Evolutionary conservation across 352 stramenopile genomes (phyloP), one percentile per base, ranked within the genome.

Genomic region (Globisporangium cederbergense): DNA sequence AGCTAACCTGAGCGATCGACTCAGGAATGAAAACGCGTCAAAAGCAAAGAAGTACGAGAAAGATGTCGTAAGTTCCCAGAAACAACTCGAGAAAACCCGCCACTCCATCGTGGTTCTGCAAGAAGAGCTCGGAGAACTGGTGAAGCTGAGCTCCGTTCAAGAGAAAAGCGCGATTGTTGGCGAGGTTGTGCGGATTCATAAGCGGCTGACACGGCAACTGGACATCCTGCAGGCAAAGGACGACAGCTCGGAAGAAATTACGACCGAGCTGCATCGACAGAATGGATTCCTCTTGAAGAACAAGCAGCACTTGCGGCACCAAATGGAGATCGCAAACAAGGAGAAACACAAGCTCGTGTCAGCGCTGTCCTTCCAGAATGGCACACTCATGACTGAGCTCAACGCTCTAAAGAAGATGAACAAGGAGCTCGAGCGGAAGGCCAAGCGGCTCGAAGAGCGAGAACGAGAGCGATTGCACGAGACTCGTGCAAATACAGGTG

Each of bases 311-410:
- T 47, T 91, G 40, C 78, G 81, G 11, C 67, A 75, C 1, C 83
- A 91, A 49, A 75, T 90, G 32, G 81, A 91, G n/a, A 67, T 79
- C 32, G 71, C 74, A 1, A 75, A 74, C 53, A 76, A 80, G 53
- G 83, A 92, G 38, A 88, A 88, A 38, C 79, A 86, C 68, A 90
- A 94, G 62, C 73, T 94, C 11, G 78, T 77, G 36, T 73, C 85
- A 2, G 81, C 82, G 4, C 57, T 94, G 25, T 90, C 83, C 11
- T 89, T 73, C 20, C 83, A 94, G 47, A 94, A 94, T 46, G 53
- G 78, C 0, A 75, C 81, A 20, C 66, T 94, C 5, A 77, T 94
- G 53, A 70, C 71, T 1, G 83, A 94, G 30, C 54, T 92, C 18
- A 91, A 94, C 54, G 67, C 64, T 18, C 60, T 84, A 30, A 82